These are phyloP conservation scores for Marchantia polymorpha DNA, from an alignment of 225 moss, liverwort and hornwort genomes.

Conservation along the genomic window DNA sequence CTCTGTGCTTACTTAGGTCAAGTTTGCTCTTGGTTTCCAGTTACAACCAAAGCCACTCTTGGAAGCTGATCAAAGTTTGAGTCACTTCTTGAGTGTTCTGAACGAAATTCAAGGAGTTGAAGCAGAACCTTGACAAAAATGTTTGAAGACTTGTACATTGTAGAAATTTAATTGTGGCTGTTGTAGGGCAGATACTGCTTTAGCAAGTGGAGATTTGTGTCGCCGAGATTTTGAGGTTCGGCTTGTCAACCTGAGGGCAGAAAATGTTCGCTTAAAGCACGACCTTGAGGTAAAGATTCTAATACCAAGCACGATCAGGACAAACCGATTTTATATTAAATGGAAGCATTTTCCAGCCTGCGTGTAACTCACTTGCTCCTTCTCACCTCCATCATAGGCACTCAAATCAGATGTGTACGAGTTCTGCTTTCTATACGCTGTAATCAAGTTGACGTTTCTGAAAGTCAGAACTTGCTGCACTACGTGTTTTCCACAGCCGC, in stretches of 20 bases:
- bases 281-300: slow-evolving; percentile 45
- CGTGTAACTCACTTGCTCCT: background rate
- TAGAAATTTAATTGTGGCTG: background rate
- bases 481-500: too few relatives aligned
- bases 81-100: background rate
- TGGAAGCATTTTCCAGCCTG: background rate
- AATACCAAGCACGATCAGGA: background rate
- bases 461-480: too few relatives aligned
- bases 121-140: background rate
- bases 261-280: slow-evolving; percentile 49
- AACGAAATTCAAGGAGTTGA: background rate
- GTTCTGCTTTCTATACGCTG: too few relatives aligned
- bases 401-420: too few relatives aligned
- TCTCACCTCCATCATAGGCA: background rate
- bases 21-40: background rate
- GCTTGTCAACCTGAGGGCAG: slow-evolving; percentile 34
- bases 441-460: too few relatives aligned
- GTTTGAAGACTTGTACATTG: background rate
- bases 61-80: too few relatives aligned
- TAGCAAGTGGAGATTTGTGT: slow-evolving; percentile 56
- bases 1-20: background rate
- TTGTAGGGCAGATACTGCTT: slow-evolving; percentile 59
- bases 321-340: background rate
- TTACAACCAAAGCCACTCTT: background rate
- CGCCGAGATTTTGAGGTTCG: slow-evolving; percentile 46